phyloP scores from a whole-genome alignment of 1,284 basidiomycete genomes.

The Polyporus tsugae region DNA sequence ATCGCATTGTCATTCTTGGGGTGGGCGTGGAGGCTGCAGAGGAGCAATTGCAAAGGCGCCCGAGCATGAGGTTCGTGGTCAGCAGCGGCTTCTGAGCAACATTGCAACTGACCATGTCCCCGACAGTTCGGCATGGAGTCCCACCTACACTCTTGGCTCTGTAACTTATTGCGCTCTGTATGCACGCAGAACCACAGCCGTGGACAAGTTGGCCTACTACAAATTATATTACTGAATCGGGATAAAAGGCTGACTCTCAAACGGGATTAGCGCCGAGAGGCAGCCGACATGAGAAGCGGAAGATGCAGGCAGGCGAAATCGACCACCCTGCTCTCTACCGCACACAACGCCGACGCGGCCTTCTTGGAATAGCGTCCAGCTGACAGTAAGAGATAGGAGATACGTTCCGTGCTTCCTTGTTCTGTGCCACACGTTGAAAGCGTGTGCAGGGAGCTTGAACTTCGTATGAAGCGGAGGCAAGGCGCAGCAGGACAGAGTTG shows the following conservation, averaged over 20 bases:
- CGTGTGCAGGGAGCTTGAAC: conserved; percentile 24
- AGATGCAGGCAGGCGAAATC: neutral
- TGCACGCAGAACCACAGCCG: neutral
- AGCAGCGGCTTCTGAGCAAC: neutral
- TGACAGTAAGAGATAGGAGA: conserved; percentile 21
- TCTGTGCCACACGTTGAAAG: conserved; percentile 31
- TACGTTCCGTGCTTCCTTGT: conserved; percentile 17
- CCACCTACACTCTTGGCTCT: neutral
- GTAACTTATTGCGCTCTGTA: too few species aligned
- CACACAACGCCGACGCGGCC: conserved; percentile 11
- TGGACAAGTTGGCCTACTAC: neutral
- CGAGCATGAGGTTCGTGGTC: neutral
- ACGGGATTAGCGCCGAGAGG: conserved; percentile 17
- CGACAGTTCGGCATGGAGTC: neutral
- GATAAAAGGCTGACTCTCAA: conserved; percentile 15
- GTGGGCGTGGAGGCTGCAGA: neutral
- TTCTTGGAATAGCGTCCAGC: conserved; percentile 15
- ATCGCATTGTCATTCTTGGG: neutral
- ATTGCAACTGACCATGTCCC: neutral
- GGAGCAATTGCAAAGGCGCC: neutral
- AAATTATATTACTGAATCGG: conserved; percentile 5
- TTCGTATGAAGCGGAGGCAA: conserved; percentile 30
- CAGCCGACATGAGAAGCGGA: conserved; percentile 3
- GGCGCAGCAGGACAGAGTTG: conserved; percentile 26
- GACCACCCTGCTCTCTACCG: conserved; percentile 12